phyloP scores from a whole-genome alignment of 208 protist genomes.

The Entamoeba dispar region DNA sequence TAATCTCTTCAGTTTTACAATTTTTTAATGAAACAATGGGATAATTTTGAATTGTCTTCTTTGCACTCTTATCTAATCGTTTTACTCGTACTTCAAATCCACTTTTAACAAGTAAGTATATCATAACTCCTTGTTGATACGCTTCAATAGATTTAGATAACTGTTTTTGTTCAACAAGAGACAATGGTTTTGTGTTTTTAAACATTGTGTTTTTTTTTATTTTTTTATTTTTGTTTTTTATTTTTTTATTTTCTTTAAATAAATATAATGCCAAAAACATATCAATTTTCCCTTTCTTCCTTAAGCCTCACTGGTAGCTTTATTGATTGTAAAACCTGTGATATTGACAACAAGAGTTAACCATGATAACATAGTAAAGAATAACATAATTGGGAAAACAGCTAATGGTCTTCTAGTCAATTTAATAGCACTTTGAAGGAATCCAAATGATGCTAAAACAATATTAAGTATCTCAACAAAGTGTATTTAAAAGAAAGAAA shows the following conservation, averaged over 20 bases:
- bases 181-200: neutral
- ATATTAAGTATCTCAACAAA: no score
- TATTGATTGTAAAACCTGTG: no score
- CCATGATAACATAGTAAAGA: no score
- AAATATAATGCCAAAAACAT: no score
- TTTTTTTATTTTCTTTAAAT: neutral
- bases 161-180: neutral
- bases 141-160: neutral
- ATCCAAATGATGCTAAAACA: no score
- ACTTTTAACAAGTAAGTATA: neutral
- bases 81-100: neutral
- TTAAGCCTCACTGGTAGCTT: no score
- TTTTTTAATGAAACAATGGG: neutral
- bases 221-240: neutral
- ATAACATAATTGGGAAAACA: no score
- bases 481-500: no score
- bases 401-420: no score
- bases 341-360: no score
- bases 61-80: neutral
- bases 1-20: neutral
- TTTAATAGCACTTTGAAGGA: no score
- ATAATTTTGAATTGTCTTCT: neutral
- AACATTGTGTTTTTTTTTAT: neutral
- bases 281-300: no score
- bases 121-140: neutral